These are phyloP conservation scores for Talaromyces piceae DNA, from an alignment of 2,329 filamentous ascomycete genomes.

Conservation along the genomic window DNA sequence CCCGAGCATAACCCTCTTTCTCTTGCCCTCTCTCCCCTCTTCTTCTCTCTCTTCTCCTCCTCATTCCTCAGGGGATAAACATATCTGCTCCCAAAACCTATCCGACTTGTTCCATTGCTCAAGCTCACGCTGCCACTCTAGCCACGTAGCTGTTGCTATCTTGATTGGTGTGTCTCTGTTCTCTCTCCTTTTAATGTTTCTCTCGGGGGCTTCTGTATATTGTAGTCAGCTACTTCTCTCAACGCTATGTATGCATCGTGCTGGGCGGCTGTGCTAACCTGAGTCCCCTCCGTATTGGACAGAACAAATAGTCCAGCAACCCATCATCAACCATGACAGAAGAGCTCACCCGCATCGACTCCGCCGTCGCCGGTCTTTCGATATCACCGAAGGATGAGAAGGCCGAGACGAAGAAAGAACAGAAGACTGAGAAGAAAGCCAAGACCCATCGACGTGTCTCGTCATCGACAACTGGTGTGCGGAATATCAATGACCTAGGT, in stretches of 20 bases:
- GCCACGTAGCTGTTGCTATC: not conserved
- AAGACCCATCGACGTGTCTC: conserved; percentile 62
- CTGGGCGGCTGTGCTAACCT: not conserved
- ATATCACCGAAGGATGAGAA: conserved; percentile 60
- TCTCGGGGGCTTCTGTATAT: not conserved
- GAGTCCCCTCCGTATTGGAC: too few relatives aligned
- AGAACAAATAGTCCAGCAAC: not conserved
- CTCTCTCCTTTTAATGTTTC: not conserved
- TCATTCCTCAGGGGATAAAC: not conserved
- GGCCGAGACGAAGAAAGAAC: conserved; percentile 34
- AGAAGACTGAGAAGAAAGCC: conserved; percentile 48
- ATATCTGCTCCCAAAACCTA: not conserved
- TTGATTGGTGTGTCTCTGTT: not conserved
- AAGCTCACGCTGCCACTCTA: too few relatives aligned
- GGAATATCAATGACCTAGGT: conserved; percentile 83
- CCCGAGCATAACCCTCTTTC: conserved; percentile 18
- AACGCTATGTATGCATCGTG: too few relatives aligned
- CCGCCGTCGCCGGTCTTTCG: conserved; percentile 72
- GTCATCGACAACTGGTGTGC: conserved; percentile 64
- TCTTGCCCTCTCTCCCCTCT: conserved; percentile 4
- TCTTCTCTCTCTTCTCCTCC: conserved; percentile 9
- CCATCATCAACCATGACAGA: conserved; percentile 45
- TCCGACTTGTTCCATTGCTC: conserved; percentile 6
- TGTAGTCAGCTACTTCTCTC: not conserved
- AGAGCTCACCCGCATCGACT: conserved; percentile 82